Base-by-base conservation (phyloP, 2,329 filamentous ascomycete species). In the Fusarium multiceps region DNA sequence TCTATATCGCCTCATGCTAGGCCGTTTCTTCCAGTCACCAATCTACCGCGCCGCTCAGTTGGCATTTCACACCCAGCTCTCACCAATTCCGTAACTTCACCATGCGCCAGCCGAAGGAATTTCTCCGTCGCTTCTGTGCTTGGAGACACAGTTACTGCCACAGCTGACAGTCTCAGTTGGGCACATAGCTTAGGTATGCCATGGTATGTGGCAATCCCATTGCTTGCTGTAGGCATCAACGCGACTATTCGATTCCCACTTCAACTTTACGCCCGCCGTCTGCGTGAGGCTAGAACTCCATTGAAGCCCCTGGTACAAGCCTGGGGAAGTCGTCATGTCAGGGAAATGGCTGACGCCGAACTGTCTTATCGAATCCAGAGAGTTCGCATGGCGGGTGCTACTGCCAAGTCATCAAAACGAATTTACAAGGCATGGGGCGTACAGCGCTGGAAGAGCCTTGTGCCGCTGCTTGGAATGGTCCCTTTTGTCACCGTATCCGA, bases 131-230 rank as follows among this genome's bases (percentile, higher is more conserved):
- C 74, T 49, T 69, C 76, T 41, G 63, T 75, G 30, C 62, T 80
- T 21, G 75, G 73, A 11, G 76, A 78, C n/a, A 72, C 73, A 41
- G 75, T 86, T 55, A 73, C 81, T 27, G 69, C 76, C 50, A 79
- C 84, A 6, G 82, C 85, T 32, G 76, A 82, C 54, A 72, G 80
- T 63, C 80, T 89, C 51, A 74, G 81, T 37, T 77, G 77, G 47
- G 55, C 85, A 12, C 86, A 89, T 72, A 42, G 73, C 49, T 79
- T 80, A 25, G 81, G 82, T 40, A 74, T 84, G 3, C 86, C 86
- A 3, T 89, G 87, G 87, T 87, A 80, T 69, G 68, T 87, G 32
- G 80, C 82, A 28, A 86, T 89, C 48, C 86, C 87, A 7, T 78
- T 86, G n/a, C 77, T 86, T 16, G 85, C 85, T 9, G 64, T 87